Evolutionary conservation across 2,329 filamentous ascomycete genomes (phyloP), one percentile per base, ranked within the genome.

Genomic region (Aspergillus jensenii): DNA sequence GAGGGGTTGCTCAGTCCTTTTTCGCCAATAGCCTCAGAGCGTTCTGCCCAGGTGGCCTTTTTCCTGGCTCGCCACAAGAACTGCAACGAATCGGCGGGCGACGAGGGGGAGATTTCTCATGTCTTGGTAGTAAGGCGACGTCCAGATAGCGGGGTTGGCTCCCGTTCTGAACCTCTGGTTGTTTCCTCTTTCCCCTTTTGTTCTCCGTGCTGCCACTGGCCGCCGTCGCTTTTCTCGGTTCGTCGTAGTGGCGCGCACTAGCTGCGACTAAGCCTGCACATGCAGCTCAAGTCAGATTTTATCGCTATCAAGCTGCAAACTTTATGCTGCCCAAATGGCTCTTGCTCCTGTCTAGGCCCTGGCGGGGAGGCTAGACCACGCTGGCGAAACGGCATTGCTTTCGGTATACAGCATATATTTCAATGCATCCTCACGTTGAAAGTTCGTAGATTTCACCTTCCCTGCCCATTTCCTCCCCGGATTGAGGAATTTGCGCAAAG

Each of bases 281-380:
- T 59, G 52, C 56, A 59, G 55, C 35, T 19, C 21, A 52, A 59
- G 57, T 49, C 57, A 56, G 53, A 31, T 59, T 49, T 52, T 45
- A 47, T 56, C 25, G 27, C 53, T 39, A 40, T 43, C 21, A 31
- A 56, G 49, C 49, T 50, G 43, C 39, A 53, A 55, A 59, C 53
- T 56, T 40, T 55, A 56, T 52, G 57, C 35, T 27, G 31, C 25
- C 12, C 25, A 23, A 33, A 35, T 33, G 6, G 40, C 14, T 11
- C 15, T 33, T 15, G 39, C 39, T 35, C 23, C 31, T 46, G 44
- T 53, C 41, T 53, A 53, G 51, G 37, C 51, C 50, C 40, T 41
- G 27, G 11, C 41, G n/a, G 27, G 12, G 41, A 35, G 50, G 40
- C 50, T 45, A 45, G 40, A 37, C 31, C 39, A 52, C 39, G 41